Conservation (phyloP, 208 protist species). For the Leishmania aethiopica region DNA sequence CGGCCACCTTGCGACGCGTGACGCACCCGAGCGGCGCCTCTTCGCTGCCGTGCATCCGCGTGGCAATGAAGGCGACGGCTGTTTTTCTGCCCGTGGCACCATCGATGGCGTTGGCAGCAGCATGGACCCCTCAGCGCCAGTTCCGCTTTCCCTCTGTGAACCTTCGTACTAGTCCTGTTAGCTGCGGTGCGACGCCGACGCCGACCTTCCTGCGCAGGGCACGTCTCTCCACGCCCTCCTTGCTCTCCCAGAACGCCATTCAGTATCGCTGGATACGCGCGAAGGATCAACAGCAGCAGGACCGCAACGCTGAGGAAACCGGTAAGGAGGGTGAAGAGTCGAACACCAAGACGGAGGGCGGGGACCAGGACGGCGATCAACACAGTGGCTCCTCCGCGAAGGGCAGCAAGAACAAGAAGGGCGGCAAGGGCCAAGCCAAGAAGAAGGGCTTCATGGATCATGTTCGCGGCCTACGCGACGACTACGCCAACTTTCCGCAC, state of each 20-base stretch:
- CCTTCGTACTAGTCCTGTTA: not conserved
- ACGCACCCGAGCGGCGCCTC: not conserved
- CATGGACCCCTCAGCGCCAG: not conserved
- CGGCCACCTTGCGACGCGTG: not conserved
- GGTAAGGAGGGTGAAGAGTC: not conserved
- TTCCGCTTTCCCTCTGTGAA: not conserved
- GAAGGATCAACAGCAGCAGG: constrained; percentile 19
- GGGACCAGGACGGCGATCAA: not conserved
- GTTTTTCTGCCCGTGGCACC: not conserved
- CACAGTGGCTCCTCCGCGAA: constrained; percentile 1
- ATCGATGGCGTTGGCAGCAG: not conserved
- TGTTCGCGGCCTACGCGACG: constrained; percentile 61
- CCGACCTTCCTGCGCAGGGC: constrained; percentile 6
- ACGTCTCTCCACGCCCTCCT: not conserved
- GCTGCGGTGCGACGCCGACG: not conserved
- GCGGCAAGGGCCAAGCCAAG: constrained; percentile 26
- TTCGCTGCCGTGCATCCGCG: not conserved
- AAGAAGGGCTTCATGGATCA: constrained; percentile 61
- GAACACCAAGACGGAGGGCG: not conserved
- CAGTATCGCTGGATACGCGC: constrained; percentile 28
- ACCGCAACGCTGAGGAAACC: not conserved
- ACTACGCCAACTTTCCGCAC: constrained; percentile 79
- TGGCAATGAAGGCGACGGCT: not conserved
- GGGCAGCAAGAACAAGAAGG: constrained; percentile 15
- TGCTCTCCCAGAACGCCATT: not conserved